A percentile compares a stretch with the other conserved stretches of the same genome.
Conservation (phyloP, 2,329 filamentous ascomycete genomes). For the Xylariaceae sp. region DNA sequence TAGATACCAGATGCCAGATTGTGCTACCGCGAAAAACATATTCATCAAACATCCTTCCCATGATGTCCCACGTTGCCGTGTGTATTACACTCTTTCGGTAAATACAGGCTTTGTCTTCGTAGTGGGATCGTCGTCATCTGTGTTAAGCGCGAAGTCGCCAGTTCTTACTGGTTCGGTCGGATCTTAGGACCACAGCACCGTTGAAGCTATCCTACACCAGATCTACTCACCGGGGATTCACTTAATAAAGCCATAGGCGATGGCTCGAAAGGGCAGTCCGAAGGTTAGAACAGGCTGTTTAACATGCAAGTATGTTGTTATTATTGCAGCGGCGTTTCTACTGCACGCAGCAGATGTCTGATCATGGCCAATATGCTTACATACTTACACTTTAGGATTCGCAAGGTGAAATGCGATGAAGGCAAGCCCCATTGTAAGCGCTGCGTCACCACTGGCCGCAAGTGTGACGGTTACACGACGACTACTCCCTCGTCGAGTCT, state of each 20-base stretch:
- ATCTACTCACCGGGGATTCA: not conserved
- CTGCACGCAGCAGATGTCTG: not conserved
- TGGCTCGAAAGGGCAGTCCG: slow-evolving; percentile 32
- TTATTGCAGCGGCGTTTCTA: not conserved
- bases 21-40: not conserved
- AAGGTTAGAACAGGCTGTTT: slow-evolving; percentile 33
- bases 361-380: not conserved
- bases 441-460: slow-evolving; percentile 34
- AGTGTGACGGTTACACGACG: slow-evolving; percentile 39
- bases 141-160: not conserved
- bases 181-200: slow-evolving; percentile 4
- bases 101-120: too few relatives aligned
- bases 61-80: not conserved
- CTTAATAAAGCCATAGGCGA: not conserved
- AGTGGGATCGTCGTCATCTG: too few relatives aligned
- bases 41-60: slow-evolving; percentile 2
- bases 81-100: not conserved
- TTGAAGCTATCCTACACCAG: not conserved
- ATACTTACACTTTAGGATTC: slow-evolving; percentile 18
- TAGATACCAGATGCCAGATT: not conserved
- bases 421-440: slow-evolving; percentile 32
- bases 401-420: slow-evolving; percentile 37
- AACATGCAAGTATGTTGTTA: slow-evolving; percentile 22
- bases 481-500: slow-evolving; percentile 17
- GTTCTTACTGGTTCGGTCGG: slow-evolving; percentile 20